Conservation (phyloP, 768 basidiomycete genomes). For the Pholiota conissans region DNA sequence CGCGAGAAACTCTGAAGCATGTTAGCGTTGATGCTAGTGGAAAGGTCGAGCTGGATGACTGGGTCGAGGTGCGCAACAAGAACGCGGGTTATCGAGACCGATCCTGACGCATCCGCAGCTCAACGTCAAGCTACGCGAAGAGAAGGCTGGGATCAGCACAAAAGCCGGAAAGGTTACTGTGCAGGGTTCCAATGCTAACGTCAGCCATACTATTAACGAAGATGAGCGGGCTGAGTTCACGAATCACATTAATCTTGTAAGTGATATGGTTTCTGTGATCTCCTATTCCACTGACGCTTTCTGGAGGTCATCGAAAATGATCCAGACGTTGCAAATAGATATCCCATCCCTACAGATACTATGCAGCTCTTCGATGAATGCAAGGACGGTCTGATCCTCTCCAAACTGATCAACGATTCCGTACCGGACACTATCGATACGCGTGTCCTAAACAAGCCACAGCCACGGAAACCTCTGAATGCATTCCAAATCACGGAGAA, state of each 20-base stretch:
- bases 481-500: slow-evolving; percentile 99
- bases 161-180: slow-evolving; percentile 91
- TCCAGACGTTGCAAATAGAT: slow-evolving; percentile 73
- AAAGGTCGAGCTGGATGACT: slow-evolving; percentile 95
- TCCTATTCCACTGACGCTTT: slow-evolving; percentile 5
- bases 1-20: slow-evolving; percentile 86
- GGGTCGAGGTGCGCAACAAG: slow-evolving; percentile 80
- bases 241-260: slow-evolving; percentile 94
- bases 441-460: slow-evolving; percentile 94
- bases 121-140: slow-evolving; percentile 73
- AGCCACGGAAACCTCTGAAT: slow-evolving; percentile 80
- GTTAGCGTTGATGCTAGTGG: slow-evolving; percentile 95
- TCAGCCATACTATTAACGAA: slow-evolving; percentile 96
- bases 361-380: slow-evolving; percentile 99
- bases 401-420: slow-evolving; percentile 98
- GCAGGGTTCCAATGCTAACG: slow-evolving; percentile 92
- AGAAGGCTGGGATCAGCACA: slow-evolving; percentile 48
- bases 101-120: slow-evolving; percentile 46
- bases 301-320: slow-evolving; percentile 88
- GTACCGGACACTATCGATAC: slow-evolving; percentile 99
- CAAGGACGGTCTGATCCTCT: slow-evolving; percentile 92
- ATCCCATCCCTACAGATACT: slow-evolving; percentile 93
- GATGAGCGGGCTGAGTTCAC: slow-evolving; percentile 96
- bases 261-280: slow-evolving; percentile 24
- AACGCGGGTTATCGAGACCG: slow-evolving; percentile 16